Conservation (phyloP, 2,329 filamentous ascomycete species). For the Neopestalotiopsis clavispora region DNA sequence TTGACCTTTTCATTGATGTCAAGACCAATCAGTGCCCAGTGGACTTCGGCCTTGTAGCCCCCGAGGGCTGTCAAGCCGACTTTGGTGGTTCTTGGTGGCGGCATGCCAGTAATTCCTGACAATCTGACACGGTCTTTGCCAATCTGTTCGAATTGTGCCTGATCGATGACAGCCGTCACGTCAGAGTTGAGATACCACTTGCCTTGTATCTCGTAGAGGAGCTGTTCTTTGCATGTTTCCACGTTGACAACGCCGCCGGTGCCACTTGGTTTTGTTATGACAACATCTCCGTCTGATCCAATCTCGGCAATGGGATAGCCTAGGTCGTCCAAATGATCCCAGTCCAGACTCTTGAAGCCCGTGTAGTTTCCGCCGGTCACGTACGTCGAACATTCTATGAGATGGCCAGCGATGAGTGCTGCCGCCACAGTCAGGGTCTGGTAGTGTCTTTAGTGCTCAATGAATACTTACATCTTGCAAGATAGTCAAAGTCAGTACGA, state of each 20-base stretch:
- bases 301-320: constrained; percentile 21
- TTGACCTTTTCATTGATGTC: constrained; percentile 20
- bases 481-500: constrained; percentile 15
- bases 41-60: constrained; percentile 19
- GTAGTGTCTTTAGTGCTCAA: too few species aligned
- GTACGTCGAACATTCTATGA: constrained; percentile 60
- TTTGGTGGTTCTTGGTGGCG: constrained; percentile 29
- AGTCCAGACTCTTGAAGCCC: constrained; percentile 40
- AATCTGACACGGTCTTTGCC: constrained; percentile 29
- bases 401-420: constrained; percentile 50
- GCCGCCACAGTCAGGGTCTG: not conserved
- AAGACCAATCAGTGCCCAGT: constrained; percentile 15
- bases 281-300: not conserved
- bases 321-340: constrained; percentile 31
- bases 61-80: constrained; percentile 14
- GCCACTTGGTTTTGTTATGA: constrained; percentile 27
- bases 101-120: constrained; percentile 34
- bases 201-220: constrained; percentile 52
- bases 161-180: constrained; percentile 41
- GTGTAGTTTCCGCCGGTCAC: constrained; percentile 49
- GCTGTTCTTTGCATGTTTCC: constrained; percentile 41
- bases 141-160: constrained; percentile 45
- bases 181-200: constrained; percentile 50
- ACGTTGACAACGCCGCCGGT: constrained; percentile 27
- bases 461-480: not conserved